Conservation (phyloP, 1,284 basidiomycete species). For the Stygiomarasmius scandens region DNA sequence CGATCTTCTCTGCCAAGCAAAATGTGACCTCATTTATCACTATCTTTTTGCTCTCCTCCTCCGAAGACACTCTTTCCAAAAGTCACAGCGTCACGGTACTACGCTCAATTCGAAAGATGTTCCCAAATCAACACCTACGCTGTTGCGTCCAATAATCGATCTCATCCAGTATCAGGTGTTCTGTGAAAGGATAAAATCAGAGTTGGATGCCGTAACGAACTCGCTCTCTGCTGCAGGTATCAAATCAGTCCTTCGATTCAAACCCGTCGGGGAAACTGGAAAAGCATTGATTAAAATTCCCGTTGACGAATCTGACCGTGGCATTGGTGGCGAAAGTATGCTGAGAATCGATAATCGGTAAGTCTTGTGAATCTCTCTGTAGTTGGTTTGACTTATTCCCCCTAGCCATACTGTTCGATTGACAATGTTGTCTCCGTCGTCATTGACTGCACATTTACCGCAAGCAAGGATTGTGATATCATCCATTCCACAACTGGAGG, state of each 20-base stretch:
- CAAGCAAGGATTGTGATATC: slow-evolving; percentile 74
- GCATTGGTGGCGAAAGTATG: slow-evolving; percentile 67
- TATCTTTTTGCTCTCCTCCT: slow-evolving; percentile 65
- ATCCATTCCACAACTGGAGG: slow-evolving; percentile 73
- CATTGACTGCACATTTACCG: slow-evolving; percentile 69
- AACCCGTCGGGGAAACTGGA: slow-evolving; percentile 69
- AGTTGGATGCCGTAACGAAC: slow-evolving; percentile 52
- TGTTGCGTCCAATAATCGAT: slow-evolving; percentile 73
- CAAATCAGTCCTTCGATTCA: slow-evolving; percentile 58
- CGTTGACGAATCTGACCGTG: slow-evolving; percentile 33
- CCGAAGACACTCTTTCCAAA: slow-evolving; percentile 57
- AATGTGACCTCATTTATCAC: slow-evolving; percentile 73
- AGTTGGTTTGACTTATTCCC: background rate
- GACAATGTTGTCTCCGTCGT: slow-evolving; percentile 72
- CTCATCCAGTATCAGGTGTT: slow-evolving; percentile 77
- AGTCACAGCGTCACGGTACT: slow-evolving; percentile 49
- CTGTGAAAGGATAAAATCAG: slow-evolving; percentile 59
- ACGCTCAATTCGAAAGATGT: slow-evolving; percentile 25
- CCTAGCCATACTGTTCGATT: slow-evolving; percentile 70
- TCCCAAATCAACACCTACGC: slow-evolving; percentile 32
- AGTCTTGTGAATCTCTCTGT: slow-evolving; percentile 16
- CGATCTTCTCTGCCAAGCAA: slow-evolving; percentile 32
- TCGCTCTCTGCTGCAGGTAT: slow-evolving; percentile 59
- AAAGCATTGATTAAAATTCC: slow-evolving; percentile 54
- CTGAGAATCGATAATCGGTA: slow-evolving; percentile 70